Percentiles rank a stretch among this genome's conserved stretches.
Conservation (phyloP, 176 grass and related monocot species). For the Eleusine indica region DNA sequence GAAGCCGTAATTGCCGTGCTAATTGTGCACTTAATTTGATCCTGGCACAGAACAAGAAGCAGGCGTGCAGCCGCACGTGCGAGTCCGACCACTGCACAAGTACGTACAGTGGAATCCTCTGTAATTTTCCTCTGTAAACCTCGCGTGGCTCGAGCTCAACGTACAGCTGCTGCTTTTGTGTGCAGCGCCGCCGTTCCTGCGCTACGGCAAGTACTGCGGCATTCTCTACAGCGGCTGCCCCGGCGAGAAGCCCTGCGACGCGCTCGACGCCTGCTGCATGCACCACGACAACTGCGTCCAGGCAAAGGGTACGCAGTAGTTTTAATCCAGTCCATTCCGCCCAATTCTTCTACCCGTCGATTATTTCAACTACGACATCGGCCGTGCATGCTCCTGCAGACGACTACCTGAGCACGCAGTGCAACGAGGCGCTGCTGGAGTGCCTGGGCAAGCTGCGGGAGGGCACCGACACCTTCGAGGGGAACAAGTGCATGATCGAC, state of each 20-base stretch:
- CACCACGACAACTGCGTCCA: slow-evolving; percentile 83
- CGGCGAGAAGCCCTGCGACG: slow-evolving; percentile 86
- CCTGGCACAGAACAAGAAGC: slow-evolving; percentile 59
- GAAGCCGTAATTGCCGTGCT: not conserved
- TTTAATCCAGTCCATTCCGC: not conserved
- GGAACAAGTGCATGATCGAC: slow-evolving; percentile 86
- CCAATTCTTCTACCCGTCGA: not conserved
- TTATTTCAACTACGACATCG: no score
- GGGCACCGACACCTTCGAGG: slow-evolving; percentile 56
- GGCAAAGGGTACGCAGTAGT: slow-evolving; percentile 45
- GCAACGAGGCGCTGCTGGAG: slow-evolving; percentile 69
- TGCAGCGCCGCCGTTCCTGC: slow-evolving; percentile 67
- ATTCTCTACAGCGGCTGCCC: slow-evolving; percentile 95
- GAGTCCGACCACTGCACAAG: slow-evolving; percentile 88
- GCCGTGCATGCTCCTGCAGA: slow-evolving; percentile 23
- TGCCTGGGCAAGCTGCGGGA: slow-evolving; percentile 64
- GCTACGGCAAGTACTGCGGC: slow-evolving; percentile 98
- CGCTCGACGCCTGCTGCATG: slow-evolving; percentile 96
- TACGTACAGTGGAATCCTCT: not conserved
- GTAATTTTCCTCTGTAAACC: not conserved
- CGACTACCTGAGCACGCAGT: slow-evolving; percentile 80
- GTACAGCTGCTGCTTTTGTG: not conserved
- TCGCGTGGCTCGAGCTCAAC: not conserved
- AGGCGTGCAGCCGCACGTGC: slow-evolving; percentile 85
- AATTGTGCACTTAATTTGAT: slow-evolving; percentile 8